Percentiles rank a stretch among this genome's conserved stretches.
These are phyloP conservation scores for Ganoderma sinense DNA, from an alignment of 1,284 basidiomycete species.

Conservation along the genomic window DNA sequence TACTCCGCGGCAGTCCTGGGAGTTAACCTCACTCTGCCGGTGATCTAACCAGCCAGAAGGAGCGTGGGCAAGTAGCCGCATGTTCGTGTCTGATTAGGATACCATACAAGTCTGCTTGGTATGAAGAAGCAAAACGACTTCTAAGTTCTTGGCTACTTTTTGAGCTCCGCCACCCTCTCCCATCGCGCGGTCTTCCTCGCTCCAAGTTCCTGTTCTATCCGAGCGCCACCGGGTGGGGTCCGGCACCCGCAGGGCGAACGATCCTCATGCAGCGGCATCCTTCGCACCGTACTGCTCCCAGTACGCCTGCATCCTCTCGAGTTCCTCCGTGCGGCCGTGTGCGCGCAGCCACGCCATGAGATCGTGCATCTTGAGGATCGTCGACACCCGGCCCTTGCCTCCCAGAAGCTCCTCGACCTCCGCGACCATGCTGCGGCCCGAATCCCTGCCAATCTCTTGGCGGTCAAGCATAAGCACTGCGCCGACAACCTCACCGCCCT, in stretches of 20 bases:
- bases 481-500: constrained; percentile 86
- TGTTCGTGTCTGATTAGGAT: neutral
- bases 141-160: neutral
- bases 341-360: constrained; percentile 85
- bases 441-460: constrained; percentile 83
- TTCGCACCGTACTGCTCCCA: constrained; percentile 82
- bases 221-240: too few species aligned
- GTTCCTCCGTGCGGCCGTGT: constrained; percentile 70
- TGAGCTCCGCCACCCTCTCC: neutral
- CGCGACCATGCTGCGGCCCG: constrained; percentile 74
- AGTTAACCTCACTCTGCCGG: constrained; percentile 3
- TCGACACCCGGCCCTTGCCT: constrained; percentile 71
- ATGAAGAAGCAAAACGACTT: constrained; percentile 1
- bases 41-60: neutral
- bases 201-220: neutral
- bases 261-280: constrained; percentile 22
- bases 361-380: constrained; percentile 88
- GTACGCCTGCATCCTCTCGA: constrained; percentile 84
- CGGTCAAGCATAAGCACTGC: constrained; percentile 93
- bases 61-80: neutral
- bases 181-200: neutral
- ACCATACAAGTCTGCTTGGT: neutral
- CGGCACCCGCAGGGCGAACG: too few species aligned
- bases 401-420: constrained; percentile 84
- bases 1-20: neutral